Conservation (phyloP, 352 stramenopile species). For the Phytopythium sindhum region DNA sequence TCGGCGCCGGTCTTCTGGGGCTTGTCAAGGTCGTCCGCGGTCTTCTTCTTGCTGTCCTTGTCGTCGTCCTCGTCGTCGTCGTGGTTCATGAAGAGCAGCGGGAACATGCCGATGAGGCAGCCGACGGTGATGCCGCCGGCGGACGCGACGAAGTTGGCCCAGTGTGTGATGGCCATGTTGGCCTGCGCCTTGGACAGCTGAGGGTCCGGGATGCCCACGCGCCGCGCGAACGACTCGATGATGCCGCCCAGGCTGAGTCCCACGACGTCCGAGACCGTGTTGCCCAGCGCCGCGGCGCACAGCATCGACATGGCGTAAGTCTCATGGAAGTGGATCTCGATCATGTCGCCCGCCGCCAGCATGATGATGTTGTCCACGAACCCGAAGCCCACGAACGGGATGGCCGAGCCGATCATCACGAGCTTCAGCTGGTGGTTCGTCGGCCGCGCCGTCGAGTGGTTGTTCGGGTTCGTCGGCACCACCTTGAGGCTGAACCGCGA, state of each 20-base stretch:
- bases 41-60: constrained; percentile 14
- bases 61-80: constrained; percentile 56
- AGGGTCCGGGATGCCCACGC: constrained; percentile 63
- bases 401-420: constrained; percentile 74
- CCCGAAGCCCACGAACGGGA: constrained; percentile 83
- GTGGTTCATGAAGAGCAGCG: constrained; percentile 86
- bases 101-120: constrained; percentile 90
- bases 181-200: constrained; percentile 75
- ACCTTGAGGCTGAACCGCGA: constrained; percentile 64
- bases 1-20: neutral
- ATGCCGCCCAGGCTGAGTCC: constrained; percentile 92
- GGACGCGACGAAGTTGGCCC: constrained; percentile 73
- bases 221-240: constrained; percentile 81
- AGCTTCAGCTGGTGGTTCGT: constrained; percentile 66
- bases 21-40: neutral
- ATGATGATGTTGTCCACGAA: constrained; percentile 88
- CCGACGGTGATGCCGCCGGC: constrained; percentile 83
- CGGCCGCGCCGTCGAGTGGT: constrained; percentile 35
- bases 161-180: constrained; percentile 71
- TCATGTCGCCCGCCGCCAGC: constrained; percentile 90
- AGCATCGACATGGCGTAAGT: constrained; percentile 94
- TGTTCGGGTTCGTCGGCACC: constrained; percentile 29
- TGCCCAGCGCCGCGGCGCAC: constrained; percentile 92
- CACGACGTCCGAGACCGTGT: constrained; percentile 93
- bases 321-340: constrained; percentile 93